Evolutionary conservation across 257 asterid genomes (phyloP), one percentile per base, ranked within the genome.

Genomic region (Misopates orontium): DNA sequence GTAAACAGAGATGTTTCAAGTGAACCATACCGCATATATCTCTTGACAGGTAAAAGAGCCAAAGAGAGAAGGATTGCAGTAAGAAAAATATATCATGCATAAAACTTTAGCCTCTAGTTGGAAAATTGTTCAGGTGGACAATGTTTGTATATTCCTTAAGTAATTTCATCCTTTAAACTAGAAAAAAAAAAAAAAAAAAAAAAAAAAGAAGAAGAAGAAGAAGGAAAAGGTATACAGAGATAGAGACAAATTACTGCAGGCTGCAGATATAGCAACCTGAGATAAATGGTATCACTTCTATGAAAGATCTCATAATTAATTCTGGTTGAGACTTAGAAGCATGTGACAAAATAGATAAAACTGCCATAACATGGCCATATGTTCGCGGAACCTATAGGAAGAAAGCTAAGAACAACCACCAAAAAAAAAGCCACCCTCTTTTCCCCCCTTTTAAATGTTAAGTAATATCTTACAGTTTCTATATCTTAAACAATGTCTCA

Each of bases 261-360:
- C 60, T 10, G 23, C 41, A 55, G 41, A 55, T 67, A 24, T 58
- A 56, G 59, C 32, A 20, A 52, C 4, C 24, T 10, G 11, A 11
- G 55, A 60, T 14, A 22, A 42, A 4, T 48, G 5, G 28, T 52
- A 57, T 62, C 68, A 0, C 36, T 57, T 69, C 47, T 56, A 39
- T 25, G 69, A 66, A 24, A 24, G 50, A 39, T 53, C 19, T 24
- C 47, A 63, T 10, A 31, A 13, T 59, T 1, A 71, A 58, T 54
- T 20, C n/a, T 31, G 42, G 25, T 32, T 42, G 14, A 36, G 8
- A 28, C 11, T 19, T 47, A 54, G 8, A 28, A 68, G 60, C 54
- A 62, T 48, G 48, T 53, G 40, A 44, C 44, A 47, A 48, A 60
- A 52, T 20, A 22, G 16, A 10, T 23, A 68, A 24, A 19, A 36